Evolutionary conservation across 2,329 filamentous ascomycete genomes (phyloP).

Genomic region (Calcarisporium arbuscula): DNA sequence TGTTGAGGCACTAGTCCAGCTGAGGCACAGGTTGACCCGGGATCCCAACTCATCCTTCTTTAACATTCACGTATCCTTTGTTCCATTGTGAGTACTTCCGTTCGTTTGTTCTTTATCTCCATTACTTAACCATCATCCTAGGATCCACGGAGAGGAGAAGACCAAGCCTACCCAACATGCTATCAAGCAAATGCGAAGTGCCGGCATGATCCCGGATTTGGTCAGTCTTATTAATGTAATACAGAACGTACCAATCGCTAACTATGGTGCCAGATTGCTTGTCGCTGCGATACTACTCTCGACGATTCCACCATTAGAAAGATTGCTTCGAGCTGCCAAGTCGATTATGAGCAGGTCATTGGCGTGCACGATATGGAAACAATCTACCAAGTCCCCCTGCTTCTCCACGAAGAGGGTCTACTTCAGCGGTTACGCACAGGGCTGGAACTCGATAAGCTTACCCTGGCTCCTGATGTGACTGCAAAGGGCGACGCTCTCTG

Average conservation of each 20-base stretch:
- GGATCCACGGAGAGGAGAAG: conserved; percentile 65
- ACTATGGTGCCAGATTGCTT: conserved; percentile 62
- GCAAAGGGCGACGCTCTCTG: conserved; percentile 64
- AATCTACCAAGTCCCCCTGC: conserved; percentile 91
- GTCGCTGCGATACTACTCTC: conserved; percentile 75
- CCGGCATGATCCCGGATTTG: conserved; percentile 66
- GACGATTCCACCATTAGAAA: conserved; percentile 72
- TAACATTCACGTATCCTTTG: conserved; percentile 82
- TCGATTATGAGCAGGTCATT: conserved; percentile 78
- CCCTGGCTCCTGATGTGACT: conserved; percentile 45
- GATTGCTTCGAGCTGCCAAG: conserved; percentile 83
- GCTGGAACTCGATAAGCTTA: conserved; percentile 56
- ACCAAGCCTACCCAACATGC: conserved; percentile 95
- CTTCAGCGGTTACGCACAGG: conserved; percentile 58
- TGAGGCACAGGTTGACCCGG: conserved; percentile 64
- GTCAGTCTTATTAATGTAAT: conserved; percentile 31
- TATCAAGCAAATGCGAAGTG: conserved; percentile 75
- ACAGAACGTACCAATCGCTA: not conserved
- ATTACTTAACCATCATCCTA: conserved; percentile 12
- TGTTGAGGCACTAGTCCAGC: conserved; percentile 76
- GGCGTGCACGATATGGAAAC: conserved; percentile 85
- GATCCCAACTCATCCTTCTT: conserved; percentile 62
- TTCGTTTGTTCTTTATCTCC: not conserved
- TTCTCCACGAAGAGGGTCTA: conserved; percentile 77
- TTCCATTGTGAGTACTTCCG: conserved; percentile 52